Evolutionary conservation across 805 yeast genomes (phyloP).

Genomic region (Scheffersomyces amazonensis): DNA sequence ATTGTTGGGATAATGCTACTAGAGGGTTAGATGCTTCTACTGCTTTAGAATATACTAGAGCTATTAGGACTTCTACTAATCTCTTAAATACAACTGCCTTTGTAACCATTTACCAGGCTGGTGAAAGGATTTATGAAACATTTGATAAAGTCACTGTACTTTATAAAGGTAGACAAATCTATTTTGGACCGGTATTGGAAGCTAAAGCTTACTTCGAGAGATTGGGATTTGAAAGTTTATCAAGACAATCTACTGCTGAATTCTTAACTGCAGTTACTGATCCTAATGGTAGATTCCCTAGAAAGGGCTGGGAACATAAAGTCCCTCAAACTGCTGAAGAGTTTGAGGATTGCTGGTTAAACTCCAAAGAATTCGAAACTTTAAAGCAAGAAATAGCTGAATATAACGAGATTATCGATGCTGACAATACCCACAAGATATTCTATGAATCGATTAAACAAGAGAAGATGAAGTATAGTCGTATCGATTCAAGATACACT

Average conservation of each 20-base stretch:
- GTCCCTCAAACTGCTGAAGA: conserved; percentile 65
- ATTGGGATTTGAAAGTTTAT: conserved; percentile 65
- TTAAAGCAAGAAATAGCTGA: conserved; percentile 20
- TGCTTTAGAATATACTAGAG: conserved; percentile 27
- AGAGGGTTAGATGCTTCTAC: conserved; percentile 33
- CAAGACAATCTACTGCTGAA: conserved; percentile 69
- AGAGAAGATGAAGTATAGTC: conserved; percentile 35
- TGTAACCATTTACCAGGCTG: conserved; percentile 50
- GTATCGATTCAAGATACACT: conserved; percentile 40
- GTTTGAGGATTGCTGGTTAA: conserved; percentile 57
- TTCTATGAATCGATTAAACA: conserved; percentile 33
- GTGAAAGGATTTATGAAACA: conserved; percentile 24
- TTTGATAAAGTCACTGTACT: conserved; percentile 30
- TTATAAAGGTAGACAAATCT: conserved; percentile 48
- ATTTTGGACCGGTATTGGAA: conserved; percentile 52
- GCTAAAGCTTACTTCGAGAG: conserved; percentile 58
- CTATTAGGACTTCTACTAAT: conserved; percentile 33
- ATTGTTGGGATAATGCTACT: conserved; percentile 33
- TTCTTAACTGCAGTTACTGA: conserved; percentile 69
- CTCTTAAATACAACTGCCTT: conserved; percentile 56
- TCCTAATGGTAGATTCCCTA: conserved; percentile 55
- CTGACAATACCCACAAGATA: conserved; percentile 29
- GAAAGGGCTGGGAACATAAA: conserved; percentile 44
- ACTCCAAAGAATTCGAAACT: conserved; percentile 33
- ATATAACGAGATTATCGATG: conserved; percentile 10